phyloP scores from a whole-genome alignment of 2,329 filamentous ascomycete species.

The Fusarium tjaetaba region DNA sequence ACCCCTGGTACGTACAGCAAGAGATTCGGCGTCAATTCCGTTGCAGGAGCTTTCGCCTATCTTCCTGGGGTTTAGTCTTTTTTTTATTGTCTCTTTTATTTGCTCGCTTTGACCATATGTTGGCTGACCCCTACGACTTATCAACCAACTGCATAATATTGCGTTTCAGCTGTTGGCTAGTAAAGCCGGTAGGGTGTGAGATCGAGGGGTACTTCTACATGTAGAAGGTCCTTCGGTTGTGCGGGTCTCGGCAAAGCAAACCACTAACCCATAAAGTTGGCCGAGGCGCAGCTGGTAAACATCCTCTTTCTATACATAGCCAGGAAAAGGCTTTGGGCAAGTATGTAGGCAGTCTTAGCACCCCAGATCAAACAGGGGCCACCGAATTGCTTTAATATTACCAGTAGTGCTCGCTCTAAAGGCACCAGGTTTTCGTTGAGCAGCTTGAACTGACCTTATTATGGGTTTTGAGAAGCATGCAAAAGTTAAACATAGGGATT shows the following conservation, averaged over 20 bases:
- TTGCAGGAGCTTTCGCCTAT: background rate
- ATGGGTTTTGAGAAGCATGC: too few species aligned
- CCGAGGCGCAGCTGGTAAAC: background rate
- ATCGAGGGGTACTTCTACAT: background rate
- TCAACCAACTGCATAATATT: constrained; percentile 15
- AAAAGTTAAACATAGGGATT: too few species aligned
- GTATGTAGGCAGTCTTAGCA: background rate
- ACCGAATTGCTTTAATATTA: background rate
- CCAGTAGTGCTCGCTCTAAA: background rate
- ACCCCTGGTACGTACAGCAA: background rate
- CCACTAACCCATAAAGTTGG: background rate
- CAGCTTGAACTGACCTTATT: too few species aligned
- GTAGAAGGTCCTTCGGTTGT: background rate
- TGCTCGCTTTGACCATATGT: background rate
- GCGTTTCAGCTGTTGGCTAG: background rate
- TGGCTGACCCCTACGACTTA: background rate
- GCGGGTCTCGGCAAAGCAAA: background rate
- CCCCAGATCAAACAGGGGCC: background rate
- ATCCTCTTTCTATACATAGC: background rate
- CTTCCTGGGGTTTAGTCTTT: background rate
- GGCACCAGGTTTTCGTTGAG: too few species aligned
- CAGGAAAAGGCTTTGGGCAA: background rate
- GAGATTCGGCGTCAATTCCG: background rate
- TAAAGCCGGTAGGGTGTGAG: background rate
- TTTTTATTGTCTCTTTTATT: background rate